Base-by-base conservation (phyloP, 176 grass and related monocot species). In the Elymus sibiricus region DNA sequence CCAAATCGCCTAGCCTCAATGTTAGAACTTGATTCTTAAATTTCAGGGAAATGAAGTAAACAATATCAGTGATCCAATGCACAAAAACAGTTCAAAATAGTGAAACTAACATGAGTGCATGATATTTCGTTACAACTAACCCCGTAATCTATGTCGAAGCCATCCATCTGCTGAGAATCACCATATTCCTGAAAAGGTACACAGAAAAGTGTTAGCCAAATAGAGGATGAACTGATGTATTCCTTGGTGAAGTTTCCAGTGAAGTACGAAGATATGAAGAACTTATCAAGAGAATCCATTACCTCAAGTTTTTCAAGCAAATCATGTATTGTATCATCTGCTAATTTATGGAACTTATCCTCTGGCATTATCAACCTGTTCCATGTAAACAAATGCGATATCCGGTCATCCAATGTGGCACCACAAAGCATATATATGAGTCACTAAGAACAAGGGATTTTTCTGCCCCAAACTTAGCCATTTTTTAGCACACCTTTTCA, bases 1-100 rank as follows among this genome's bases (percentile, higher is more conserved):
- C 94, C 34, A 94, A 67, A 86, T 86, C 73, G 27, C 92, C 94
- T 19, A 99, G 84, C 79, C 91, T 96, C 75, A 99, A 32, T 58
- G 97, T 96, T 78, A 99, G 87, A 87, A 96, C 92, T 61, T 99
- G 94, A 80, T 96, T 94, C 94, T 99, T 85, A 71, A 94, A 67
- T 60, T 60, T 61, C 67, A 62, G 14, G 26, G 60, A 87, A 76
- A 83, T 77, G 9, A 32, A 84, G 11, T 13, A 59, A 53, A 68
- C 0, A 56, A 47, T 59, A 3, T 87, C 35, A 82, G 25, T 61
- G 83, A 75, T 82, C 0, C 61, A 62, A 89, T 69, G 58, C 74
- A 70, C 24, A 81, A 39, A 74, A 84, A 59, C 7, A 61, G 43
- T 27, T 39, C 5, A 62, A 11, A 79, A 76, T 15, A 12, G 32